Base-by-base conservation (phyloP, 805 yeast species). In the Hanseniaspora thailandica region DNA sequence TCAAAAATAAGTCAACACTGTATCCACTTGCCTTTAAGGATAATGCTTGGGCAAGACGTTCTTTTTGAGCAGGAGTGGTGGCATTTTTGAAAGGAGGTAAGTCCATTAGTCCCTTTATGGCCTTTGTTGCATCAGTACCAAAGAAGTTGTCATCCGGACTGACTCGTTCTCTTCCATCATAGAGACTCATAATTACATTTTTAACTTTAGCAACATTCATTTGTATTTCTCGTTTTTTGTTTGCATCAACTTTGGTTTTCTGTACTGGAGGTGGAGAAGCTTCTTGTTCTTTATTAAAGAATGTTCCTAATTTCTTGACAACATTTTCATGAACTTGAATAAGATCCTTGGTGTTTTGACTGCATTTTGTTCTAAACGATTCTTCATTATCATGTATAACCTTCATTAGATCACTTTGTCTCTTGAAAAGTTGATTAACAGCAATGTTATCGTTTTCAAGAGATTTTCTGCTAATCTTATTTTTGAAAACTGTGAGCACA, bases 221-320 rank as follows among this genome's bases (percentile, higher is more conserved):
- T 12, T 26, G 22, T 26, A 43, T 43, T 28, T 43, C 30, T 13
- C 9, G 8, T 10, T 13, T 17, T 12, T 43, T 13, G 8, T 12
- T 6, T 5, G 20, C 33, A 25, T 41, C 12, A 8, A 23, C 17
- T 5, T 5, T 19, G 5, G 25, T n/a, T 26, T 43, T n/a, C 15
- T 8, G 46, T 9, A 6, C 30, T 5, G 4, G 26, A 12, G 30
- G 30, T 6, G 45, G 20, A 4, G 19, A 13, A 8, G 19, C 19
- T 26, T 50, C 54, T 35, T 35, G 28, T 15, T 26, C 12, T 28
- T 50, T 50, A 7, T 50, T 46, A 36, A 43, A 50, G 19, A 49
- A 49, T 8, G 34, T 49, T 5, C 19, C 26, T 12, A 28, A 13
- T 15, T 12, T 5, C 9, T 30, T 30, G 8, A 28, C 6, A 2